These are phyloP conservation scores for Metrosideros polymorpha DNA, from an alignment of 441 rosid species.

Conservation along the genomic window DNA sequence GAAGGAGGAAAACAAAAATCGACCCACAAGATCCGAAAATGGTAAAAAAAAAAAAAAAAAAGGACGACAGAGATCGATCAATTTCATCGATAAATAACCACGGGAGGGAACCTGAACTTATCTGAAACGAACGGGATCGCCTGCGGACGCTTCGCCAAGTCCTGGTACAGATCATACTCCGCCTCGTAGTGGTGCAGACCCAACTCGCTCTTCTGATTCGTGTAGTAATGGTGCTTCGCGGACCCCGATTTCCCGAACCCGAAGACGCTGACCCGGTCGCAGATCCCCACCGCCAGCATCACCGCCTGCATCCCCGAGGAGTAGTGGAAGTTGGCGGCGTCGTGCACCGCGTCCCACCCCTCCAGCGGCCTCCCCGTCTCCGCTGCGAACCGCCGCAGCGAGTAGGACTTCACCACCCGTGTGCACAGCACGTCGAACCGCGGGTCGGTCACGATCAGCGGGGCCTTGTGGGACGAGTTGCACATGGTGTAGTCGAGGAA, in stretches of 20 bases:
- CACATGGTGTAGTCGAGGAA: constrained; percentile 67
- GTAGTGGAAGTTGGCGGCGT: constrained; percentile 78
- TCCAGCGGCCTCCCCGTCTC: constrained; percentile 34
- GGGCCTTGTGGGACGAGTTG: constrained; percentile 42
- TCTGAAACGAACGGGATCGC: constrained; percentile 64
- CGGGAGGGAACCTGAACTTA: constrained; percentile 56
- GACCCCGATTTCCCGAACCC: constrained; percentile 71
- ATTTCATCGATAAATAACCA: constrained; percentile 46
- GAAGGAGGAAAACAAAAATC: neutral
- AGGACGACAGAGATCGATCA: neutral
- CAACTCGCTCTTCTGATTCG: constrained; percentile 78
- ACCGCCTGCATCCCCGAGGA: constrained; percentile 93
- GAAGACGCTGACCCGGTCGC: constrained; percentile 64
- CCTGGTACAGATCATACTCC: constrained; percentile 57
- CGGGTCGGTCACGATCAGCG: constrained; percentile 63
- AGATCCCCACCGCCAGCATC: constrained; percentile 67
- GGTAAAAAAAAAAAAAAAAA: neutral
- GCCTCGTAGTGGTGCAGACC: constrained; percentile 74
- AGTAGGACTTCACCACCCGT: constrained; percentile 85
- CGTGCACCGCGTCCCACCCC: constrained; percentile 59
- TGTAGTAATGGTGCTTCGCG: constrained; percentile 85
- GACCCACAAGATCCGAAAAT: neutral
- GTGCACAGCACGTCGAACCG: constrained; percentile 70
- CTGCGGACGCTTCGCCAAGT: constrained; percentile 38
- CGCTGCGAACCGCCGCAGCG: constrained; percentile 49